Base-by-base conservation (phyloP, 768 basidiomycete genomes). In the Auriscalpium orientale region DNA sequence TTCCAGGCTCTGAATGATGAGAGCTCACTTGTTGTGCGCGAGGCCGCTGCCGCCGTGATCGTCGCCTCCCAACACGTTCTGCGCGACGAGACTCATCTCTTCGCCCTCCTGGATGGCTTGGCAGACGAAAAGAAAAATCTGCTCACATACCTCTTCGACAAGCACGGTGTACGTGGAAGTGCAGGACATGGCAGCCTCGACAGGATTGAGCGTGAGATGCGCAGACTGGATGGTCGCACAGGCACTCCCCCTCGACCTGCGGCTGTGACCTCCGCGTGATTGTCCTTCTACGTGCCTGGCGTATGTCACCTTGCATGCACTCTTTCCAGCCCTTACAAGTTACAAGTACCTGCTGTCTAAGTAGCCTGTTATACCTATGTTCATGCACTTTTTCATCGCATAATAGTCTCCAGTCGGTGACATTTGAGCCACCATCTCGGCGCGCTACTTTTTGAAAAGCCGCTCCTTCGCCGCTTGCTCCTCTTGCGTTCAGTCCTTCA, bases 91-190 rank as follows among this genome's bases (percentile, higher is more conserved):
- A 83, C 84, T 0, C 89, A 91, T 61, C 74, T 94, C 1, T 94
- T 94, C 63, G 74, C 81, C 38, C 79, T 94, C 16, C 72, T 94
- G 46, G 88, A 90, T 56, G 88, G 87, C 6, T 75, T 94, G 44
- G 83, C 89, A n/a, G 87, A 91, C 58, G 89, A 90, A 64, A 91
- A 93, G 77, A 92, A 91, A 76, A 92, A 94, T 66, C 74, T 93
- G 16, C 74, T 94, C 49, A 91, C 91, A 1, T 94, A 94, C 62
- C 74, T 91, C 55, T 94, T 94, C 61, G 91, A 92, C 68, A 93
- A 92, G 68, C 88, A 92, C 64, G 84, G 84, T 35, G 87, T 80
- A 10, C 76, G 91, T 20, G 87, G 81, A 35, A 54, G 66, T 20
- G 63, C 56, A 35, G 47, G 40, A 2, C 37, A 48, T 34, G 46